Conservation (phyloP, 1,284 basidiomycete genomes). For the Chondrostereum purpureum region DNA sequence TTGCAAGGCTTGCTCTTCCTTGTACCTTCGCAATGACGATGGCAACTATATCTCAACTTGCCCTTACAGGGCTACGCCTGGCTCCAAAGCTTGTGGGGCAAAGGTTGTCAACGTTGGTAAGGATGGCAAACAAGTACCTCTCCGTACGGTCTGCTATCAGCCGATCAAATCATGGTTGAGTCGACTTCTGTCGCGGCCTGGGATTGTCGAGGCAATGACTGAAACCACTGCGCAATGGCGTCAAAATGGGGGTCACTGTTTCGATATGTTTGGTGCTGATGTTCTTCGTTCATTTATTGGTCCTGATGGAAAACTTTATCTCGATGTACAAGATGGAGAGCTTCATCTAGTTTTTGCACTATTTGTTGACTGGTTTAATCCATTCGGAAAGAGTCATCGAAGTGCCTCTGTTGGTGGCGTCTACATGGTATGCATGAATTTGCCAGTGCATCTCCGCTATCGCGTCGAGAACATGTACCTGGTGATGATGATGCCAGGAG, state of each 20-base stretch:
- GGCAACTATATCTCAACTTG: background rate
- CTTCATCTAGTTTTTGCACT: conserved; percentile 23
- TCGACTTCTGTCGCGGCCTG: background rate
- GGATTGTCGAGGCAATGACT: background rate
- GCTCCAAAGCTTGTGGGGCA: background rate
- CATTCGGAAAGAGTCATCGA: conserved; percentile 23
- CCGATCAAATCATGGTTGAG: background rate
- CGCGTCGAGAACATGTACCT: background rate
- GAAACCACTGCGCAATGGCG: too few species aligned
- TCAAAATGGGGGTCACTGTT: too few species aligned
- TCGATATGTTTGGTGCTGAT: background rate
- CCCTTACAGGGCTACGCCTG: background rate
- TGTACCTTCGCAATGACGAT: background rate
- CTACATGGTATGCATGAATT: conserved; percentile 23
- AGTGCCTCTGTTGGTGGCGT: conserved; percentile 26
- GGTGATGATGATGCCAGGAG: background rate
- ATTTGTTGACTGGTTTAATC: conserved; percentile 33
- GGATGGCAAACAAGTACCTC: background rate
- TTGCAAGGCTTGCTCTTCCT: background rate
- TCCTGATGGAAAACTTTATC: background rate
- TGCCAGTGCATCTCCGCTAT: conserved; percentile 15
- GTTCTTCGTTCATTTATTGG: background rate
- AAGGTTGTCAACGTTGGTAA: background rate
- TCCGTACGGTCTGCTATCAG: background rate
- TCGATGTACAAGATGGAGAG: conserved; percentile 6